phyloP scores from a whole-genome alignment of 176 grass and related monocot genomes.

The Cocos nucifera region DNA sequence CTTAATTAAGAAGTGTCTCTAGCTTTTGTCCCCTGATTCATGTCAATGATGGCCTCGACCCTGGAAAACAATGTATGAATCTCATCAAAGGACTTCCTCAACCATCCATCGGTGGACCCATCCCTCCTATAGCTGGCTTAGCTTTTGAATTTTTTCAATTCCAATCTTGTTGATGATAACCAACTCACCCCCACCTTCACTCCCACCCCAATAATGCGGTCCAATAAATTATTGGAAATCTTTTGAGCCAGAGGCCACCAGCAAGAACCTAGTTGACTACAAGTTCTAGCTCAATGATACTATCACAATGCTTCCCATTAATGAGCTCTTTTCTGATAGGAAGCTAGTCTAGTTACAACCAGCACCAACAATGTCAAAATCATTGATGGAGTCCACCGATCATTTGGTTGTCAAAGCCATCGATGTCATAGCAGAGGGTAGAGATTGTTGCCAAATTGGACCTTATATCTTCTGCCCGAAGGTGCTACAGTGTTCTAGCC shows the following conservation, averaged over 20 bases:
- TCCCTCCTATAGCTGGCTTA: slow-evolving; percentile 22
- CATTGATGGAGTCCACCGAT: slow-evolving; percentile 1
- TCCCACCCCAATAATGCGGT: neutral
- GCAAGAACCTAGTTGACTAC: slow-evolving; percentile 40
- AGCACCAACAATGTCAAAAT: neutral
- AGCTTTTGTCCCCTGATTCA: slow-evolving; percentile 9
- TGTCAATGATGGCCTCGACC: slow-evolving; percentile 56
- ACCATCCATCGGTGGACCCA: slow-evolving; percentile 17
- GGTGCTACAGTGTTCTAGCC: slow-evolving; percentile 73
- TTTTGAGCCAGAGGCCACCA: slow-evolving; percentile 28
- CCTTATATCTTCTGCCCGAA: slow-evolving; percentile 83
- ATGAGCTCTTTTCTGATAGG: slow-evolving; percentile 80
- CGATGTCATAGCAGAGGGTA: slow-evolving; percentile 19
- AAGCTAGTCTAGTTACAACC: slow-evolving; percentile 58
- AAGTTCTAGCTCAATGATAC: neutral
- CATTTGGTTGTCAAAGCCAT: slow-evolving; percentile 9
- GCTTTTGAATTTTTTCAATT: slow-evolving; percentile 43
- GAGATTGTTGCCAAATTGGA: slow-evolving; percentile 19
- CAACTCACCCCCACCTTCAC: slow-evolving; percentile 1
- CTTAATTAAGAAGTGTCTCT: no score
- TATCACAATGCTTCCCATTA: slow-evolving; percentile 59
- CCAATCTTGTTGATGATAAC: neutral
- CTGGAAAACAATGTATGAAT: slow-evolving; percentile 35
- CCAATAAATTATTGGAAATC: neutral
- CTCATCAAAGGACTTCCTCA: slow-evolving; percentile 8